These are phyloP conservation scores for Pythium aristosporum DNA, from an alignment of 352 stramenopile species.

Conservation along the genomic window DNA sequence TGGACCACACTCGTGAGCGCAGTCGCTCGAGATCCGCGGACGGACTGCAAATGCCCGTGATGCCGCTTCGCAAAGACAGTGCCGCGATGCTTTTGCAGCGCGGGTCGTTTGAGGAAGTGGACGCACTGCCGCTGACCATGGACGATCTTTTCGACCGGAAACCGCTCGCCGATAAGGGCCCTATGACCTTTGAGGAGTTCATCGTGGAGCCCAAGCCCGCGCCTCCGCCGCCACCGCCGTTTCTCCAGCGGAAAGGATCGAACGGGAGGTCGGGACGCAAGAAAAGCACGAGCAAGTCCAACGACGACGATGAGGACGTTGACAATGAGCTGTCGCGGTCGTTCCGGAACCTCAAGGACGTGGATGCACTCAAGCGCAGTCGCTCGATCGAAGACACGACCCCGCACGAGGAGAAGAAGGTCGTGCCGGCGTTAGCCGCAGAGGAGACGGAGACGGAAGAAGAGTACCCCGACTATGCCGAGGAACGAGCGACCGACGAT, in stretches of 20 bases:
- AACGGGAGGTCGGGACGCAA: slow-evolving; percentile 15
- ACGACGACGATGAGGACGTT: slow-evolving; percentile 21
- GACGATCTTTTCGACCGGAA: slow-evolving; percentile 21
- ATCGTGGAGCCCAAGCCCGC: background rate
- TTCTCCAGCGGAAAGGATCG: slow-evolving; percentile 15
- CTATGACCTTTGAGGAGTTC: slow-evolving; percentile 30
- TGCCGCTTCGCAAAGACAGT: slow-evolving; percentile 22
- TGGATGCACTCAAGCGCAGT: slow-evolving; percentile 25
- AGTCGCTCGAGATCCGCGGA: slow-evolving; percentile 21
- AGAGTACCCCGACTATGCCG: slow-evolving; percentile 22
- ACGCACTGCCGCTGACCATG: slow-evolving; percentile 24
- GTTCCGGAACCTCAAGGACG: slow-evolving; percentile 27
- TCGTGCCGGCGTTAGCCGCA: background rate
- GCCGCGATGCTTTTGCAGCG: slow-evolving; percentile 13
- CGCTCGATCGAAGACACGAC: slow-evolving; percentile 21
- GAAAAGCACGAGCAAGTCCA: slow-evolving; percentile 11
- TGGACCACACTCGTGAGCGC: slow-evolving; percentile 18
- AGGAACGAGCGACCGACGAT: slow-evolving; percentile 20
- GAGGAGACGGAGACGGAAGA: slow-evolving; percentile 27
- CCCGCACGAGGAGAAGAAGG: slow-evolving; percentile 13
- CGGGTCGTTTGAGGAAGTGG: slow-evolving; percentile 23
- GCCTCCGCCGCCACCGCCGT: slow-evolving; percentile 17
- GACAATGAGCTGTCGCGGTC: slow-evolving; percentile 23
- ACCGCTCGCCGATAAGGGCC: slow-evolving; percentile 19
- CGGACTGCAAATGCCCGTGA: slow-evolving; percentile 1